A percentile compares a stretch with the other conserved stretches of the same genome.
phyloP scores from a whole-genome alignment of 169 alveolate genomes.

The Blepharisma undulans region DNA sequence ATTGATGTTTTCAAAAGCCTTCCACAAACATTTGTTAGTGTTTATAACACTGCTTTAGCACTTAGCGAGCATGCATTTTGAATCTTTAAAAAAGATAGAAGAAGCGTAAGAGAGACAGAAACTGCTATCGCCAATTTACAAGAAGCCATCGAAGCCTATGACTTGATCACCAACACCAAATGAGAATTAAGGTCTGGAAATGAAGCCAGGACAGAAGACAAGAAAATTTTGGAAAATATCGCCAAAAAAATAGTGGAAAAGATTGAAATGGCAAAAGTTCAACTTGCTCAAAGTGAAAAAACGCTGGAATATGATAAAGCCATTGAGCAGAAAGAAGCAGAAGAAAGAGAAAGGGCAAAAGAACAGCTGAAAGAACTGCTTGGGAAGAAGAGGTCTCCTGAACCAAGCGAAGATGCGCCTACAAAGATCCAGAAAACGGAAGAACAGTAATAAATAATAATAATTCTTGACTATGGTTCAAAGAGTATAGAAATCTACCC shows the following conservation, averaged over 20 bases:
- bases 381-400: background rate
- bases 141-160: slow-evolving; percentile 24
- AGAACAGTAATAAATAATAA: background rate
- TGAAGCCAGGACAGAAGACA: slow-evolving; percentile 20
- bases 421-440: background rate
- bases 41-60: slow-evolving; percentile 8
- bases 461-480: background rate
- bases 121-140: background rate
- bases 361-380: background rate
- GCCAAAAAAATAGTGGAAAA: background rate
- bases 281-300: background rate
- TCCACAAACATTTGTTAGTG: background rate
- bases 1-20: background rate
- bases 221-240: background rate
- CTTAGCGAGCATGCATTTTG: slow-evolving; percentile 18
- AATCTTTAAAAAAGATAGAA: background rate
- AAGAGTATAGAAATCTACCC: background rate
- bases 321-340: background rate
- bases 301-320: background rate
- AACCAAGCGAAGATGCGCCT: background rate
- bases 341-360: background rate
- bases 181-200: slow-evolving; percentile 12
- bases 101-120: slow-evolving; percentile 26
- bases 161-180: background rate
- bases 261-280: background rate